A percentile compares a stretch with the other conserved stretches of the same genome.
phyloP scores from a whole-genome alignment of 139 green algal species.

The Desmodesmus armatus region DNA sequence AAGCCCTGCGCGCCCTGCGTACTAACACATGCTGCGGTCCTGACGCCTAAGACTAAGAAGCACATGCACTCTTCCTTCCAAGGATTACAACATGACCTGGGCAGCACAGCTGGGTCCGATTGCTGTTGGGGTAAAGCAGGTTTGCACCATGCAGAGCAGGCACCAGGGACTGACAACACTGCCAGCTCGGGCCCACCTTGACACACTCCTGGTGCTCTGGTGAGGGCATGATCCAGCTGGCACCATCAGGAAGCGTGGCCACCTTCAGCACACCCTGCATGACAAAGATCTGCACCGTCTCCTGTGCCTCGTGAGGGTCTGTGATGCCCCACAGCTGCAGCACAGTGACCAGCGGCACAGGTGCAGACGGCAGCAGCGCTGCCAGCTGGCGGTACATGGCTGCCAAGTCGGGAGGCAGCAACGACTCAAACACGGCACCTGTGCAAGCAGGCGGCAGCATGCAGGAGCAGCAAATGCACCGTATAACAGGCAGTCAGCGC shows the following conservation, averaged over 20 bases:
- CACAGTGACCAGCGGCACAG: slow-evolving; percentile 68
- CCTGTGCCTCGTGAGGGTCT: slow-evolving; percentile 40
- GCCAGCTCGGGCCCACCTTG: too few species aligned
- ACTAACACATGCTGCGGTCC: too few species aligned
- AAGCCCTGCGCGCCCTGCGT: too few species aligned
- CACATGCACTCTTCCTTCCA: too few species aligned
- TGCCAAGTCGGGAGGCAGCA: slow-evolving; percentile 40
- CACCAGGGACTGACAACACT: not conserved
- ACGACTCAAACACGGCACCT: slow-evolving; percentile 39
- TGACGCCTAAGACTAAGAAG: too few species aligned
- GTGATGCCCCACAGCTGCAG: slow-evolving; percentile 68
- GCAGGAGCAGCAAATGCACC: not conserved
- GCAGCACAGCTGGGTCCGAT: too few species aligned
- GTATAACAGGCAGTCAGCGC: not conserved
- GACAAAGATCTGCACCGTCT: slow-evolving; percentile 47
- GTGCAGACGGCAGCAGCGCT: slow-evolving; percentile 69
- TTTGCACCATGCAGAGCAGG: not conserved
- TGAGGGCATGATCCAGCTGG: slow-evolving; percentile 56
- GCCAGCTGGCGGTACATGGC: slow-evolving; percentile 58
- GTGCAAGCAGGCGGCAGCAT: not conserved
- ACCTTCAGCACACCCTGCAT: slow-evolving; percentile 51
- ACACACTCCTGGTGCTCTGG: slow-evolving; percentile 50
- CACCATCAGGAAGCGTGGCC: slow-evolving; percentile 60
- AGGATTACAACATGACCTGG: too few species aligned
- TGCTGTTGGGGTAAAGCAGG: too few species aligned